These are phyloP conservation scores for Dryas octopetala DNA, from an alignment of 306 rosid species.

Conservation along the genomic window DNA sequence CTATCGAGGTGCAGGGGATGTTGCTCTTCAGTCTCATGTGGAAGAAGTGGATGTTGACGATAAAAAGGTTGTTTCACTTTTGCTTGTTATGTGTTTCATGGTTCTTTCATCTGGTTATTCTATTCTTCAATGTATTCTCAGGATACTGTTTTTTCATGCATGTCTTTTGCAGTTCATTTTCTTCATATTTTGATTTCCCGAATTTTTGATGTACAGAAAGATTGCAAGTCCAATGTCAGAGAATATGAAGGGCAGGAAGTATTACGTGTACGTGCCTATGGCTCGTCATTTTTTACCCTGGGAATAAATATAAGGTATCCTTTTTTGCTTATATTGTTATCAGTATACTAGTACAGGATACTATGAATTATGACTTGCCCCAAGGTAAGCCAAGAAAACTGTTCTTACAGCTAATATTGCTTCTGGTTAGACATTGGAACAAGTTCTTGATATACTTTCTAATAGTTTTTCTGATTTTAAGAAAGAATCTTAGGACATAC, in stretches of 20 bases:
- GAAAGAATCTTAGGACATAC: neutral
- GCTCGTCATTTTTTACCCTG: slow-evolving; percentile 79
- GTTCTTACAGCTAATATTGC: slow-evolving; percentile 4
- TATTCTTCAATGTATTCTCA: neutral
- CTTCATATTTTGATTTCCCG: slow-evolving; percentile 25
- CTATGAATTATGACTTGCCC: slow-evolving; percentile 2
- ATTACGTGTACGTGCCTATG: slow-evolving; percentile 82
- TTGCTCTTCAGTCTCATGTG: slow-evolving; percentile 60
- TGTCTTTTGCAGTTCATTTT: slow-evolving; percentile 7
- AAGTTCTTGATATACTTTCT: neutral
- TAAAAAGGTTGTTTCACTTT: slow-evolving; percentile 52
- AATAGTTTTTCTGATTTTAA: neutral
- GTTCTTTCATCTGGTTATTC: neutral
- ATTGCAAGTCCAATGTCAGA: slow-evolving; percentile 40
- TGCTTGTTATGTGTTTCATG: slow-evolving; percentile 7
- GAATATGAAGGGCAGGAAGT: slow-evolving; percentile 80
- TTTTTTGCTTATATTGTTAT: slow-evolving; percentile 6
- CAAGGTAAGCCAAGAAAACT: neutral
- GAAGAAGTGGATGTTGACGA: slow-evolving; percentile 58
- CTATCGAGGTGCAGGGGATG: slow-evolving; percentile 63
- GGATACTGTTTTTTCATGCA: slow-evolving; percentile 2
- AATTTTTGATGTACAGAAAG: slow-evolving; percentile 53
- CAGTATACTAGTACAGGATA: neutral
- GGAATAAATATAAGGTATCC: slow-evolving; percentile 87
- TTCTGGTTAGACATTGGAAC: neutral